phyloP scores from a whole-genome alignment of 176 grass and related monocot genomes.

The Avena sativa region DNA sequence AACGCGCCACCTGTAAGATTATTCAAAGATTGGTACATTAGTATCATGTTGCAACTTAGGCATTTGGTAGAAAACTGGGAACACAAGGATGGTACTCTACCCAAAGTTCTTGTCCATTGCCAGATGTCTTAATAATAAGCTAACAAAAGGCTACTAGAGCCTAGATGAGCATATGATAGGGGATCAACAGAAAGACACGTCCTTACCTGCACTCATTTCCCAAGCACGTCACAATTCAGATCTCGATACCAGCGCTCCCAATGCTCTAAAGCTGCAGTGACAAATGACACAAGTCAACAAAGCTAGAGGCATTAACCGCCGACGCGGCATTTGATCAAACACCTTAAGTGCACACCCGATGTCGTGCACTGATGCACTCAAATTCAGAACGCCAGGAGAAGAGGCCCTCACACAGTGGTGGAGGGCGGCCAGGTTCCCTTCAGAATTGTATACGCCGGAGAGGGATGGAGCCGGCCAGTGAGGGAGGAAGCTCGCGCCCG shows the following conservation, averaged over 20 bases:
- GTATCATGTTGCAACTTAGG: too few relatives aligned
- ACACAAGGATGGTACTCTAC: background rate
- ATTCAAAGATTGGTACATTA: too few relatives aligned
- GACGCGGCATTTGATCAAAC: slow-evolving; percentile 12
- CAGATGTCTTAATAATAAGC: background rate
- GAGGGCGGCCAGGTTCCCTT: background rate
- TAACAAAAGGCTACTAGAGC: background rate
- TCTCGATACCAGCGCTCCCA: background rate
- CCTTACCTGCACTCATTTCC: slow-evolving; percentile 58
- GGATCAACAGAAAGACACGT: background rate
- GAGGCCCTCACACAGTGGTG: background rate
- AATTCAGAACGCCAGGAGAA: background rate
- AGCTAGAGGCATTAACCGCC: background rate
- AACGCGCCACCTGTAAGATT: slow-evolving; percentile 67
- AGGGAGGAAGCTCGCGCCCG: background rate
- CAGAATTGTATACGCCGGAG: background rate
- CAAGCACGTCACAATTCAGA: background rate
- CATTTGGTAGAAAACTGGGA: background rate
- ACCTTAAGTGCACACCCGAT: background rate
- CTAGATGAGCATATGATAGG: background rate
- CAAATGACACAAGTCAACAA: background rate
- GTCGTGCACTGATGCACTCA: background rate
- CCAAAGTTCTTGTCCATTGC: background rate
- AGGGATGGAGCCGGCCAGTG: background rate
- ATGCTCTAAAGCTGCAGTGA: background rate